A percentile compares a stretch with the other conserved stretches of the same genome.
phyloP scores from a whole-genome alignment of 306 rosid species.

The Pterocarpus santalinus region DNA sequence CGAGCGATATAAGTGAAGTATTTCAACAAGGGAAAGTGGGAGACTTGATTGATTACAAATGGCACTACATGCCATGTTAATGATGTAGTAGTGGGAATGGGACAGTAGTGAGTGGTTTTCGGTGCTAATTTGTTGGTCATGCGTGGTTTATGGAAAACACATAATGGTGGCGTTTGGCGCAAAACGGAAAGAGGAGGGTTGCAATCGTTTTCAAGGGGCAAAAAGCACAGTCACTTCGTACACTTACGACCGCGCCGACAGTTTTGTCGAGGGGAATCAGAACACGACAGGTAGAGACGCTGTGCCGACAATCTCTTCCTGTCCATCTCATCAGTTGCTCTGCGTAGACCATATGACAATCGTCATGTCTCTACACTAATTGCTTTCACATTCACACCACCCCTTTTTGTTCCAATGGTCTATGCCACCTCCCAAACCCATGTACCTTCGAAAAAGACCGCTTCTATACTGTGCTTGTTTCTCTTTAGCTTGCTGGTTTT shows the following conservation, averaged over 20 bases:
- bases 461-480: too few relatives aligned
- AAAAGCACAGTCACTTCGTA: too few relatives aligned
- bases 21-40: background rate
- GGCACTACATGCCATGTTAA: background rate
- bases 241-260: conserved; percentile 46
- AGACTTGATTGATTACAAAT: background rate
- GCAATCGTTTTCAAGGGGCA: background rate
- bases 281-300: too few relatives aligned
- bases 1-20: background rate
- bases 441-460: too few relatives aligned
- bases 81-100: background rate
- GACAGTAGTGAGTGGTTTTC: background rate
- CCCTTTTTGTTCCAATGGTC: too few relatives aligned
- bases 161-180: background rate
- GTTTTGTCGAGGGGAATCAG: conserved; percentile 34
- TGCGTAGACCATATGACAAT: too few relatives aligned
- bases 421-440: too few relatives aligned
- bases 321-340: too few relatives aligned
- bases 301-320: too few relatives aligned
- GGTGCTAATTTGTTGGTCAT: background rate
- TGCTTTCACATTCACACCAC: too few relatives aligned
- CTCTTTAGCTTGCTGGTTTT: too few relatives aligned
- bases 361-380: too few relatives aligned
- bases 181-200: background rate
- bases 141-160: background rate